Conservation (phyloP, 192 early-diverging fungal genomes). For the Pilobolus umbonatus region DNA sequence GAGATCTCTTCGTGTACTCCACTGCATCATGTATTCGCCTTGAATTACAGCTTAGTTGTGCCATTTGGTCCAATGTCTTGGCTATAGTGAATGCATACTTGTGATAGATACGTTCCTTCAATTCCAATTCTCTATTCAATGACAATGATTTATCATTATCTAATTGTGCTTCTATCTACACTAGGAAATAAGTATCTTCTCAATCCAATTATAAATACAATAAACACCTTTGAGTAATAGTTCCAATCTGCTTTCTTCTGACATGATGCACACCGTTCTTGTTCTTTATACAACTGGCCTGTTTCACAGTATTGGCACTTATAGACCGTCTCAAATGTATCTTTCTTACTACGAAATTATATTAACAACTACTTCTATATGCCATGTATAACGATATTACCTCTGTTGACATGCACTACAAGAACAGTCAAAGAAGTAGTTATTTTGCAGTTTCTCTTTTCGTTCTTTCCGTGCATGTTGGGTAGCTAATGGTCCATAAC, state of each 20-base stretch:
- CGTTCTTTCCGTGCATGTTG: slow-evolving; percentile 8
- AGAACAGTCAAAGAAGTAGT: slow-evolving; percentile 22
- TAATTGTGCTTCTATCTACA: slow-evolving; percentile 8
- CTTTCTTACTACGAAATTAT: background rate
- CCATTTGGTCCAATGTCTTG: slow-evolving; percentile 7
- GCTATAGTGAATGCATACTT: background rate
- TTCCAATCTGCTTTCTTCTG: background rate
- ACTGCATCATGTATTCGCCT: background rate
- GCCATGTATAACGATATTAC: background rate
- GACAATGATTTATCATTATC: background rate
- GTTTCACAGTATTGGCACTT: slow-evolving; percentile 12
- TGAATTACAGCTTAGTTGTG: slow-evolving; percentile 1
- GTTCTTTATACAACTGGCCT: slow-evolving; percentile 4
- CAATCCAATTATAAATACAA: background rate
- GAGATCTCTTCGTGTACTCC: slow-evolving; percentile 12
- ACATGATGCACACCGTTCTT: slow-evolving; percentile 1
- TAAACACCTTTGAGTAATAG: slow-evolving; percentile 2
- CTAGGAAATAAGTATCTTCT: background rate
- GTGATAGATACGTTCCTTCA: slow-evolving; percentile 16
- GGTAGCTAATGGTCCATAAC: slow-evolving; percentile 21
- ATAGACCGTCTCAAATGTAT: slow-evolving; percentile 1
- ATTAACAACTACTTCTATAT: background rate
- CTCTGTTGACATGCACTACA: slow-evolving; percentile 4
- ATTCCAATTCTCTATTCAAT: background rate
- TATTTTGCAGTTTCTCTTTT: background rate